Evolutionary conservation across 495 filamentous ascomycete species (phyloP).

Genomic region (Trichocladium uniseriatum): DNA sequence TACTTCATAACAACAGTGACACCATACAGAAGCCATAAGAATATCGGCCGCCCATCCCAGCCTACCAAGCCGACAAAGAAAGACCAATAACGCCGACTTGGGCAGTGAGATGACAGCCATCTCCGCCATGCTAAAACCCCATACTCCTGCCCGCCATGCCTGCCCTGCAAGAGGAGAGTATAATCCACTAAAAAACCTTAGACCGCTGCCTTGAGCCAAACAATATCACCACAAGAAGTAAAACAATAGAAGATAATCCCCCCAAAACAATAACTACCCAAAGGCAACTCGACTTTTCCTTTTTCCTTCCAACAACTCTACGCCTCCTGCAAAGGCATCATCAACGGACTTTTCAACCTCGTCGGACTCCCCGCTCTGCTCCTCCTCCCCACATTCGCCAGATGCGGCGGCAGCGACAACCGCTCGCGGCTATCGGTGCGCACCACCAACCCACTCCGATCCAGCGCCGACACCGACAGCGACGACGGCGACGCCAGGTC

Average conservation of each 20-base stretch:
- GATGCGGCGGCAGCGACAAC: slow-evolving; percentile 34
- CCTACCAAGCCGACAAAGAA: neutral
- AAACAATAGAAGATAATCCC: neutral
- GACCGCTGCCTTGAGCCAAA: neutral
- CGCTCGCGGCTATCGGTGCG: slow-evolving; percentile 77
- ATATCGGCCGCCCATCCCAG: neutral
- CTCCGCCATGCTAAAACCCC: neutral
- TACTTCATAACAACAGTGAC: neutral
- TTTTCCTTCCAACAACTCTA: slow-evolving; percentile 5
- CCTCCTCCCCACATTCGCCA: slow-evolving; percentile 41
- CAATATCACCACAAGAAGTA: slow-evolving; percentile 4
- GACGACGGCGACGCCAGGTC: slow-evolving; percentile 24
- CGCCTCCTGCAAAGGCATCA: slow-evolving; percentile 38
- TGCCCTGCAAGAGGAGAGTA: neutral
- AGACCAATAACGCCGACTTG: neutral
- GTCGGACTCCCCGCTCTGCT: slow-evolving; percentile 57
- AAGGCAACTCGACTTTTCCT: no score
- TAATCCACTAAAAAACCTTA: neutral
- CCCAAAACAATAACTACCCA: no score
- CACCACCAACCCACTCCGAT: slow-evolving; percentile 63
- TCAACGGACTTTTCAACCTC: slow-evolving; percentile 55
- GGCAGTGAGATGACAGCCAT: neutral
- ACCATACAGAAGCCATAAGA: neutral
- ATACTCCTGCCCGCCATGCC: slow-evolving; percentile 1
- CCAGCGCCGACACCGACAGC: slow-evolving; percentile 46